Evolutionary conservation across 495 filamentous ascomycete genomes (phyloP).

Genomic region (Talaromyces borbonicus): DNA sequence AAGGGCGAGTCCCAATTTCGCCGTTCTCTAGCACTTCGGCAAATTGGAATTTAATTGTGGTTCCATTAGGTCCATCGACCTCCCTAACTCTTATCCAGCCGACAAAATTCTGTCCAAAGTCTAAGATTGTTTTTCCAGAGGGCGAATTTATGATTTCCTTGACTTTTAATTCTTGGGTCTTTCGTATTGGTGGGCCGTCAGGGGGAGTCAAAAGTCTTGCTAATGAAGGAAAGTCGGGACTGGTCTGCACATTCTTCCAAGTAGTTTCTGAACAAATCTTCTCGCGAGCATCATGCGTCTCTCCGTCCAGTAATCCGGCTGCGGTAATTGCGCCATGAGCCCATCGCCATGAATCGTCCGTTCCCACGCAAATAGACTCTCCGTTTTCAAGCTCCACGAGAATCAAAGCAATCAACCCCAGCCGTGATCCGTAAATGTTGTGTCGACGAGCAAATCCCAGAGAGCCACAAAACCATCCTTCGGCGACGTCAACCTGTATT

Average conservation of each 20-base stretch:
- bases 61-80: conserved; percentile 15
- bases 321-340: conserved; percentile 28
- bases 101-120: conserved; percentile 49
- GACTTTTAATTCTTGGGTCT: conserved; percentile 26
- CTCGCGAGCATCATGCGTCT: not conserved
- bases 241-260: not conserved
- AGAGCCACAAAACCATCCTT: not conserved
- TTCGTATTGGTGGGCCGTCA: conserved; percentile 34
- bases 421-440: not conserved
- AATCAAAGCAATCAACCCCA: not conserved
- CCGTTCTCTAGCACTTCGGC: conserved; percentile 44
- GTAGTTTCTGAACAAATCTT: not conserved
- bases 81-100: conserved; percentile 26
- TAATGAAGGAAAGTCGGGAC: conserved; percentile 19
- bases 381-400: not conserved
- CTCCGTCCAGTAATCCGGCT: not conserved
- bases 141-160: conserved; percentile 27
- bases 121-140: conserved; percentile 38
- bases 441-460: not conserved
- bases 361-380: not conserved
- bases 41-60: conserved; percentile 21
- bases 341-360: conserved; percentile 27
- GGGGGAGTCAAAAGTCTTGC: conserved; percentile 22
- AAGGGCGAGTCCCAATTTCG: conserved; percentile 39
- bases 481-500: not conserved